Evolutionary conservation across 768 basidiomycete genomes (phyloP).

Genomic region (Kwoniella dendrophila): DNA sequence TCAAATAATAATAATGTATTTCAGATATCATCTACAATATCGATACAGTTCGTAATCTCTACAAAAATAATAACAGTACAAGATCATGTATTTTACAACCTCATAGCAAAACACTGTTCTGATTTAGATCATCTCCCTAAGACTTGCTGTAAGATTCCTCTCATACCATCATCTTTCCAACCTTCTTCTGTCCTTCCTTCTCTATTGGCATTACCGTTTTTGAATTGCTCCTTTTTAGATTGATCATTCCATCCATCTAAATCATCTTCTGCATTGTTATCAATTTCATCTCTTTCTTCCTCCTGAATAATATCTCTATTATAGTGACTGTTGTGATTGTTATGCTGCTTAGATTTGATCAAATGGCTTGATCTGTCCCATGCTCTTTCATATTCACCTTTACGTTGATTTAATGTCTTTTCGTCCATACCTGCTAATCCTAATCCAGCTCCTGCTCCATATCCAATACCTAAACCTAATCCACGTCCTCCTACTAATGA

Average conservation of each 20-base stretch:
- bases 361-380: constrained; percentile 40
- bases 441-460: constrained; percentile 4
- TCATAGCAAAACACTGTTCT: too few species aligned
- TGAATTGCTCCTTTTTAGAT: too few species aligned
- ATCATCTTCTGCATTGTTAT: constrained; percentile 57
- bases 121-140: constrained; percentile 56
- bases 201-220: constrained; percentile 58
- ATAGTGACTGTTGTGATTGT: background rate
- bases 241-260: constrained; percentile 48
- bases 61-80: background rate
- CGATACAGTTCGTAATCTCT: too few species aligned
- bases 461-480: constrained; percentile 14
- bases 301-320: constrained; percentile 6
- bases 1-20: too few species aligned
- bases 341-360: constrained; percentile 6
- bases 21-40: too few species aligned
- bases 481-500: constrained; percentile 17
- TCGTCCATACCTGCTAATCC: constrained; percentile 24
- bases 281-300: constrained; percentile 32
- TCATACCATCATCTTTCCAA: constrained; percentile 76
- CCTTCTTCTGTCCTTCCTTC: constrained; percentile 60
- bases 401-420: constrained; percentile 34
- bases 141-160: constrained; percentile 83
- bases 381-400: constrained; percentile 44
- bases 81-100: background rate